Percentiles rank a stretch among this genome's conserved stretches.
Evolutionary conservation across 2,329 filamentous ascomycete genomes (phyloP).

Genomic region (Colletotrichum euphorbiae): DNA sequence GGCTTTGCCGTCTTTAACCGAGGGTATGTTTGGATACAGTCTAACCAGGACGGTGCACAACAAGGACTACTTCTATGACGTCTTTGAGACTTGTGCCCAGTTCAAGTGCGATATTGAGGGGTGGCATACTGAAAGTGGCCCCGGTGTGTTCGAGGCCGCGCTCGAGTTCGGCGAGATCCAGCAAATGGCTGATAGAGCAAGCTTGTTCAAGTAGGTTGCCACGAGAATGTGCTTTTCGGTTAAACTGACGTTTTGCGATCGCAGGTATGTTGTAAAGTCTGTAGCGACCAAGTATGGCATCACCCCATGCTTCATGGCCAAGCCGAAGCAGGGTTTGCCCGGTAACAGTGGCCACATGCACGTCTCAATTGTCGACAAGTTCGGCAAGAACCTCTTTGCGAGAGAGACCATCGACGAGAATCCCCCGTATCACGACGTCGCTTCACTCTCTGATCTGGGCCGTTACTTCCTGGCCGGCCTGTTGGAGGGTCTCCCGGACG

Average conservation of each 20-base stretch:
- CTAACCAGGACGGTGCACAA: slow-evolving; percentile 89
- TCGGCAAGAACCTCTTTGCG: slow-evolving; percentile 87
- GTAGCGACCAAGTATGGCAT: slow-evolving; percentile 89
- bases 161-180: slow-evolving; percentile 90
- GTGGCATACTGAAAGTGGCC: slow-evolving; percentile 95
- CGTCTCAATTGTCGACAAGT: slow-evolving; percentile 83
- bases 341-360: slow-evolving; percentile 98
- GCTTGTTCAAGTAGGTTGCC: slow-evolving; percentile 83
- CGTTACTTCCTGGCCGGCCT: slow-evolving; percentile 94
- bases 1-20: slow-evolving; percentile 82
- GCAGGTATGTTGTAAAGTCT: slow-evolving; percentile 85
- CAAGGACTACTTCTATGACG: slow-evolving; percentile 90
- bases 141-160: slow-evolving; percentile 94
- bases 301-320: slow-evolving; percentile 98
- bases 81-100: slow-evolving; percentile 82
- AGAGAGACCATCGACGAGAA: slow-evolving; percentile 75
- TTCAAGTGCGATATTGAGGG: slow-evolving; percentile 89
- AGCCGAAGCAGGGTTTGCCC: slow-evolving; percentile 88
- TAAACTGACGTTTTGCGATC: neutral
- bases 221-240: neutral
- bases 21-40: slow-evolving; percentile 97
- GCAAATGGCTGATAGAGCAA: slow-evolving; percentile 91
- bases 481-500: slow-evolving; percentile 87
- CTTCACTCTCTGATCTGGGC: slow-evolving; percentile 85
- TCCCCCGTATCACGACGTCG: slow-evolving; percentile 79